These are phyloP conservation scores for Gymnopilus junonius DNA, from an alignment of 768 basidiomycete species.

Conservation along the genomic window DNA sequence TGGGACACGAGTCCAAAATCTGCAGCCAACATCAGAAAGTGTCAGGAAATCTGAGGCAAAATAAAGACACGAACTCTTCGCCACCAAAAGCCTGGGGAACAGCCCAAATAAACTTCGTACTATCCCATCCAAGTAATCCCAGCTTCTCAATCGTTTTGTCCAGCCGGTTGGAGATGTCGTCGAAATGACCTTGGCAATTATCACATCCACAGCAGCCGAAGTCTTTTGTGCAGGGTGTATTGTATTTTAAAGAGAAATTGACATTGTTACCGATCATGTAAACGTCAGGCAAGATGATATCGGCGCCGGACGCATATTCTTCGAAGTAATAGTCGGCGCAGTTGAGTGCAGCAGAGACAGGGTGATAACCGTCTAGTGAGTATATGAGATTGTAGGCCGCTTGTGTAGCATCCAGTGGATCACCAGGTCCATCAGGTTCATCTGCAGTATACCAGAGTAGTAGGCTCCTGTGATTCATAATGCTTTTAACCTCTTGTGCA, in stretches of 20 bases:
- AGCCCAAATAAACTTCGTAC: constrained; percentile 54
- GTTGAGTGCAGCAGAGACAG: constrained; percentile 36
- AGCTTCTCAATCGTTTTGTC: constrained; percentile 48
- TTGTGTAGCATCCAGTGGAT: constrained; percentile 49
- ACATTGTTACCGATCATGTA: constrained; percentile 41
- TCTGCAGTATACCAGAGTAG: constrained; percentile 75
- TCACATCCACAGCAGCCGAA: constrained; percentile 68
- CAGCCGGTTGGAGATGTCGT: constrained; percentile 54
- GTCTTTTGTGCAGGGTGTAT: constrained; percentile 49
- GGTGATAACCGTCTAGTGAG: constrained; percentile 59
- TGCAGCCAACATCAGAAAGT: constrained; percentile 14
- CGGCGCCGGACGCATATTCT: constrained; percentile 53
- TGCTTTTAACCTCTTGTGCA: constrained; percentile 49
- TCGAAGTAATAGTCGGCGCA: constrained; percentile 56
- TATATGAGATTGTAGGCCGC: constrained; percentile 51
- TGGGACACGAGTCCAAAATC: constrained; percentile 54
- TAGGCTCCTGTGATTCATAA: constrained; percentile 54
- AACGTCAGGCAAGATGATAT: constrained; percentile 60
- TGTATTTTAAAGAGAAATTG: constrained; percentile 45
- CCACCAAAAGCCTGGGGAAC: constrained; percentile 64
- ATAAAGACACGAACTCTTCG: constrained; percentile 21
- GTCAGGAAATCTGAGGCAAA: not conserved
- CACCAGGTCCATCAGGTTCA: constrained; percentile 61
- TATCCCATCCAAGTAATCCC: constrained; percentile 49
- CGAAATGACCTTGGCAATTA: constrained; percentile 56